Base-by-base conservation (phyloP, 768 basidiomycete species). In the Termitomyces sp. region DNA sequence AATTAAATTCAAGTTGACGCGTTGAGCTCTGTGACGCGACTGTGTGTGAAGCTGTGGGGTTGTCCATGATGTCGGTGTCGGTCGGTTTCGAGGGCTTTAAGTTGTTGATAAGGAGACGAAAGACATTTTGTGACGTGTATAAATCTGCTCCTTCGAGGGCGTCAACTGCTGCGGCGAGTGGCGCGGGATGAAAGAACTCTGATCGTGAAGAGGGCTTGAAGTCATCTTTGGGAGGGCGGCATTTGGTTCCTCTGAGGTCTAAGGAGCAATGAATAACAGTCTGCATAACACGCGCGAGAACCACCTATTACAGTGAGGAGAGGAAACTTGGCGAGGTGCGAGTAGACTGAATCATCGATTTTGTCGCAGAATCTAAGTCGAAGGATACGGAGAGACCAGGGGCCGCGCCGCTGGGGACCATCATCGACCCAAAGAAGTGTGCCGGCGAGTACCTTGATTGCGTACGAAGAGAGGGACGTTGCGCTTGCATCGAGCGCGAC, bases 401-500 rank as follows among this genome's bases (percentile, higher is more conserved):
- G 81, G 1, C 85, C 88, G n/a, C 58, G 59, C 39, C 59, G 50
- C 54, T 20, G 61, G 0, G 54, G 39, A 2, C 69, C 67, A n/a
- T 72, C 70, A 31, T 76, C 68, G 33, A 69, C 64, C 67, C 70
- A 73, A 2, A 68, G 68, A 15, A 88, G 70, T 3, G 80, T 81
- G 22, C 79, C 76, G 0, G 83, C 70, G 12, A 93, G 78, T 6
- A 74, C 67, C 36, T 74, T 76, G 51, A 90, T 67, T 13, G 83
- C 87, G 62, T 79, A 77, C 3, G 80, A 64, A 3, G 81, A 80
- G 39, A 92, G 63, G 2, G 60, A 27, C 1, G 85, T 87, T 11
- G 68, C 72, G 50, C 84, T 85, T 22, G 81, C 79, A 68, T 92
- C 89, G n/a, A 92, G 73, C 0, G 85, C 90, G 44, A 72, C 66